phyloP scores from a whole-genome alignment of 1,139 yeast species.

The Diutina siamensis region DNA sequence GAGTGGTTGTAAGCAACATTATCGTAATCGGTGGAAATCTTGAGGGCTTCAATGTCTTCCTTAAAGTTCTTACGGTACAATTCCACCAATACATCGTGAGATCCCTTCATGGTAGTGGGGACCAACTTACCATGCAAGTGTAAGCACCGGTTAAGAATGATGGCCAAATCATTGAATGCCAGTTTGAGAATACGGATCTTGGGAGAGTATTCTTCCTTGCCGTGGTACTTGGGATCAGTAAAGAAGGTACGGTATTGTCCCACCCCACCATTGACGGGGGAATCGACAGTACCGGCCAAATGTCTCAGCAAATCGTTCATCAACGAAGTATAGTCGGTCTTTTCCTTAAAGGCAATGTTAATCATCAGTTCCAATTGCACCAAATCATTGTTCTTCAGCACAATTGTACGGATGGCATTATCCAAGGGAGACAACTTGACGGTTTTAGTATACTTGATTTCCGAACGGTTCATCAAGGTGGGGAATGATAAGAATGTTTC shows the following conservation, averaged over 20 bases:
- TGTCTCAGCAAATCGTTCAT: constrained; percentile 66
- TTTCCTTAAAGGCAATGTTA: constrained; percentile 43
- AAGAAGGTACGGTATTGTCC: constrained; percentile 72
- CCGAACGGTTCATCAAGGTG: constrained; percentile 77
- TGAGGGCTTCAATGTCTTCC: constrained; percentile 43
- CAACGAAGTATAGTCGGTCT: constrained; percentile 35
- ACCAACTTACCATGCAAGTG: constrained; percentile 58
- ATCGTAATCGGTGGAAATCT: constrained; percentile 24
- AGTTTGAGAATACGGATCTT: constrained; percentile 41
- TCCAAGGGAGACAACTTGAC: constrained; percentile 72
- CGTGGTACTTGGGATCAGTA: constrained; percentile 26
- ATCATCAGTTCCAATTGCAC: constrained; percentile 57
- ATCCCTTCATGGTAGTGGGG: constrained; percentile 42
- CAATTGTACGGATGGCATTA: constrained; percentile 63
- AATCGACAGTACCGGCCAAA: constrained; percentile 79
- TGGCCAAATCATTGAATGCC: constrained; percentile 62
- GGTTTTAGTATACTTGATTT: constrained; percentile 42
- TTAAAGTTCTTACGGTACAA: constrained; percentile 59
- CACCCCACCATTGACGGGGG: constrained; percentile 91
- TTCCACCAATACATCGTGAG: constrained; percentile 57
- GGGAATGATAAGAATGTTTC: constrained; percentile 76
- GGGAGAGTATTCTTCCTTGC: constrained; percentile 29
- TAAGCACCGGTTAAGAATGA: constrained; percentile 55
- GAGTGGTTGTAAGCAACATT: neutral
- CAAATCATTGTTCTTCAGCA: constrained; percentile 61